Evolutionary conservation across 148 eudicot genomes (phyloP).

Genomic region (Vaccinium darrowii): DNA sequence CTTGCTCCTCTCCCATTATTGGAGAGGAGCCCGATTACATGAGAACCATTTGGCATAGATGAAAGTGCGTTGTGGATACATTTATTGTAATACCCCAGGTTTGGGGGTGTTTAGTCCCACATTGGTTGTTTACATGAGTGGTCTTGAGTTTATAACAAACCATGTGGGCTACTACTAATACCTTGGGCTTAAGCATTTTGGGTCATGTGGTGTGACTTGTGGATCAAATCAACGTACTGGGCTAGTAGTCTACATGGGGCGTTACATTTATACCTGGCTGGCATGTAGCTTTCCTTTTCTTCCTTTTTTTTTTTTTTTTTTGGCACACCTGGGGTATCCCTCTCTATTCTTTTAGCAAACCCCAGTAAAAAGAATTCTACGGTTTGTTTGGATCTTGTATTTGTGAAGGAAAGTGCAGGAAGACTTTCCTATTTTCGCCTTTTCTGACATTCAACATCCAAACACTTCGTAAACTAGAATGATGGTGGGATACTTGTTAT

Average conservation of each 20-base stretch:
- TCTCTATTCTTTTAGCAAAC: too few species aligned
- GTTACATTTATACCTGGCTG: background rate
- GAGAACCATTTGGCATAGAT: background rate
- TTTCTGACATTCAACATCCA: background rate
- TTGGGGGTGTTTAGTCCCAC: too few species aligned
- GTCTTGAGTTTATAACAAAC: too few species aligned
- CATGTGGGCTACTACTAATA: too few species aligned
- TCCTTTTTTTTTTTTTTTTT: background rate
- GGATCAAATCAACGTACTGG: too few species aligned
- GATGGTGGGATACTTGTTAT: background rate
- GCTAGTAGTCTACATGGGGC: too few species aligned
- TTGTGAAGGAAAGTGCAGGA: background rate
- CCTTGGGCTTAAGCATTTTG: too few species aligned
- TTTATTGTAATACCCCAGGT: too few species aligned
- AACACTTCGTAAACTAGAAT: background rate
- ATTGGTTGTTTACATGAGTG: too few species aligned
- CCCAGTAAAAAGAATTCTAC: background rate
- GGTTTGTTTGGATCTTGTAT: background rate
- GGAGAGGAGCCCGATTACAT: background rate
- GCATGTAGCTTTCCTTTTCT: background rate
- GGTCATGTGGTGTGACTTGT: too few species aligned
- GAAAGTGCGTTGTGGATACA: background rate
- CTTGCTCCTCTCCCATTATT: too few species aligned
- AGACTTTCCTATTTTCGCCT: background rate
- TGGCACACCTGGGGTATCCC: background rate